Conservation (phyloP, 108 stramenopile species). For the Licmophora abbreviata region DNA sequence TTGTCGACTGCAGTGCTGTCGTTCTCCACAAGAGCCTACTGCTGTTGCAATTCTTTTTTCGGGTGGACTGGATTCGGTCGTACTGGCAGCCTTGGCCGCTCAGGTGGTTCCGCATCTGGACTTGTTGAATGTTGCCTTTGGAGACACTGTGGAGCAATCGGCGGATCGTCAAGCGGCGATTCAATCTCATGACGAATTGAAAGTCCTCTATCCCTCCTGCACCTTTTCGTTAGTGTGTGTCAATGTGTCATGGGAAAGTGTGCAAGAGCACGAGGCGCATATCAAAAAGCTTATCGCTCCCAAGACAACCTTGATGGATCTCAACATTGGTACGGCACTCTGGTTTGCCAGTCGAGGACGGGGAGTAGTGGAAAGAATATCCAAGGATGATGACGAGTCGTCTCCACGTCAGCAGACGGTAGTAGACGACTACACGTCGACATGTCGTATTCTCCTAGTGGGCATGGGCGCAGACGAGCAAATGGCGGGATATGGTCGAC, state of each 20-base stretch:
- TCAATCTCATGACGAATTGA: constrained; percentile 56
- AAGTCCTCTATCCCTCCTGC: constrained; percentile 44
- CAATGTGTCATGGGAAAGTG: constrained; percentile 69
- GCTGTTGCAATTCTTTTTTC: constrained; percentile 88
- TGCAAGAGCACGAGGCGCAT: constrained; percentile 38
- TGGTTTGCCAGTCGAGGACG: constrained; percentile 86
- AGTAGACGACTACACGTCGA: background rate
- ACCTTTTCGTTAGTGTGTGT: constrained; percentile 63
- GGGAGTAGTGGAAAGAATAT: constrained; percentile 9
- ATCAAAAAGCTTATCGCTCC: constrained; percentile 68
- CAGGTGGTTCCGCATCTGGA: constrained; percentile 55
- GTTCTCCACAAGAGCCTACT: too few species aligned
- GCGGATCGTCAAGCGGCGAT: constrained; percentile 89
- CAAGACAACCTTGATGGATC: constrained; percentile 81
- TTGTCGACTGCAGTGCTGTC: too few species aligned
- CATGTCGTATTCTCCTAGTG: constrained; percentile 48
- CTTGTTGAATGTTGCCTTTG: constrained; percentile 89
- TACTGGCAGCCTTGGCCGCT: constrained; percentile 84
- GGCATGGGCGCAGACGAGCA: constrained; percentile 98
- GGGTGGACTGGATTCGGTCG: constrained; percentile 93
- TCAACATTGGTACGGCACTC: constrained; percentile 92
- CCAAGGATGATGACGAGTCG: background rate
- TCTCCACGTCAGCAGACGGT: background rate
- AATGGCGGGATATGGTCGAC: constrained; percentile 94
- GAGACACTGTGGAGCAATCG: constrained; percentile 25